Evolutionary conservation across 352 stramenopile species (phyloP), one percentile per base, ranked within the genome.

Genomic region (Pythium dissimile): DNA sequence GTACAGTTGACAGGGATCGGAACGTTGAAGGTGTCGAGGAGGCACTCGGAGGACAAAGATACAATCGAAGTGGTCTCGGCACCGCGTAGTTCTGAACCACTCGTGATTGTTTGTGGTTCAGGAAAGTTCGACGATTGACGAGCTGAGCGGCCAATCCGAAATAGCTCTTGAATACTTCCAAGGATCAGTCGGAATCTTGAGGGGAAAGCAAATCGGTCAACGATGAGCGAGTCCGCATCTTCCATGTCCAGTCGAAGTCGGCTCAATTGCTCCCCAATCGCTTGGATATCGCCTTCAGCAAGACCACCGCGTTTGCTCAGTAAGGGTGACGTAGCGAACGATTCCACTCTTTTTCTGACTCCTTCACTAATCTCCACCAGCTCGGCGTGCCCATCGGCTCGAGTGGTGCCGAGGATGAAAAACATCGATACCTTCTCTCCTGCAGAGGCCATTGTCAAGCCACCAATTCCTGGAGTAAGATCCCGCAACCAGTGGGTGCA

Each of bases 401-500:
- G 63, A 42, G 18, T 67, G 64, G 27, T 77, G 1, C 82, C 82
- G 11, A 89, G 58, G 8, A 73, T 86, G 56, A 92, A 90, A 45
- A 78, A 82, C 15, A 92, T 49, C 5, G 72, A 76, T 11, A 81
- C 28, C 20, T 24, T 21, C 26, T 50, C 10, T 10, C 8, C 5
- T n/a, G 32, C 8, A 12, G 12, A 16, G 18, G 39, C 21, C 1
- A 7, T 10, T 8, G n/a, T 15, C 2, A 34, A 31, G 2, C 55
- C 27, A 39, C 45, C 39, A 24, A 89, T 38, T 16, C 71, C 77
- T 54, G 82, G 82, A 16, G 76, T 76, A 24, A 86, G 57, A 37
- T 89, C 73, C 16, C 70, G 71, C 16, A 73, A 66, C 79, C 79
- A 92, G 18, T 86, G 69, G 26, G 62, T 64, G 41, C 75, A 88